Base-by-base conservation (phyloP, 192 early-diverging fungal genomes). In the Linnemannia exigua region DNA sequence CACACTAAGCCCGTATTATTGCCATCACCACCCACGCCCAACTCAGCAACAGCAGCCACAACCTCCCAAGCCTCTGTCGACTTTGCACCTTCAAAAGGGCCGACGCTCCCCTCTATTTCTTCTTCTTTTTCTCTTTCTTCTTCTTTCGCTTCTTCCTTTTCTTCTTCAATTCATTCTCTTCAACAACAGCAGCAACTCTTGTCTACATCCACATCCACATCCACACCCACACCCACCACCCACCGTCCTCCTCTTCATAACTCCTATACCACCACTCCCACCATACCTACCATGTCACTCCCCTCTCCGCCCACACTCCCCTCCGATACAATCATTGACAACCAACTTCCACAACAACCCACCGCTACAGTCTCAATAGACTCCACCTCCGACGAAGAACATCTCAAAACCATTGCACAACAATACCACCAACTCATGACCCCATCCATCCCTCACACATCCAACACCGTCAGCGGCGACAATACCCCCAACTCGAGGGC, bases 241-340 rank as follows among this genome's bases (percentile, higher is more conserved):
- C 38, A 63, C 22, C 58, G 1, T 35, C 31, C 25, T 25, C 16
- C 46, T 25, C 5, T 66, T 41, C 25, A 58, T 25, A 38, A 17
- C 44, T n/a, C 69, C 22, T 15, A 17, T 41, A 71, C 25, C 41
- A 44, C 41, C 20, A 19, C 75, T 38, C 16, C n/a, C n/a, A 31
- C 75, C 54, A 76, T 58, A 46, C 54, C 66, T 47, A 44, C 44
- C 75, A 77, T 66, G 38, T 68, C 72, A 31, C 38, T 44, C n/a
- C 37, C 63, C 25, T 47, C 75, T 66, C 25, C 41, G 1, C 22
- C 77, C 52, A 44, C 41, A 41, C 61, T 51, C 31, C 61, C 63
- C 47, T 47, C 67, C 31, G 54, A n/a, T 46, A 41, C 35, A 48
- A 54, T 19, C 69, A 51, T 11, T 47, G 63, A 67, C 63, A 76